Evolutionary conservation across 176 grass and related monocot genomes (phyloP), one percentile per base, ranked within the genome.

Genomic region (Canna indica): DNA sequence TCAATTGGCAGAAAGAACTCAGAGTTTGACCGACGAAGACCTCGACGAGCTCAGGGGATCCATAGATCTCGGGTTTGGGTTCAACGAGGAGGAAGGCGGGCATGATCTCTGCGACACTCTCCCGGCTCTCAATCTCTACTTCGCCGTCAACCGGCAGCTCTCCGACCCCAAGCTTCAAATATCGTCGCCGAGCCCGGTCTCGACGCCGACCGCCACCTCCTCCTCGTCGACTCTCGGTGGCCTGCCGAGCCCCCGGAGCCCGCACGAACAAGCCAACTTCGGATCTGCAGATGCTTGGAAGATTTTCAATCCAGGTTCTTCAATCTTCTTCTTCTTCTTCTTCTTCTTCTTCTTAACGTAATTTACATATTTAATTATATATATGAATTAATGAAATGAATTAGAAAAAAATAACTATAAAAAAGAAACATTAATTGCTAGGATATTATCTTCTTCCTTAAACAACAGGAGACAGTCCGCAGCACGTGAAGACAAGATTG

Each of bases 81-180:
- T 73, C 50, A 73, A 7, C 22, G 70, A 73, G 13, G 70, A 59
- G 32, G 50, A 73, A 36, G 70, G 70, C 0, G 50, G 70, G 12
- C 47, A 39, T 3, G 48, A 73, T 25, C 70, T 73, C 18, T 27
- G 70, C 50, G 50, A 73, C 50, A 73, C 70, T 1, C 50, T 73
- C 48, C 70, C 70, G 4, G 70, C 70, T 2, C 70, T 73, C 70
- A 48, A 72, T 18, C 70, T 72, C 30, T 72, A 72, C 70, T 72
- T 72, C 48, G 70, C 70, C 48, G 70, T 72, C 70, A 72, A 54
- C 70, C 70, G 70, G 7, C 70, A 58, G 52, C 20, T 73, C 33
- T 73, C 70, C 8, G 48, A 38, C 34, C 33, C 70, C 12, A 73
- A 73, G 70, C 31, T 73, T 22, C 34, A 20, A 12, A 20, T n/a